These are phyloP conservation scores for Cryphonectria parasitica DNA, from an alignment of 2,329 filamentous ascomycete genomes.

Conservation along the genomic window DNA sequence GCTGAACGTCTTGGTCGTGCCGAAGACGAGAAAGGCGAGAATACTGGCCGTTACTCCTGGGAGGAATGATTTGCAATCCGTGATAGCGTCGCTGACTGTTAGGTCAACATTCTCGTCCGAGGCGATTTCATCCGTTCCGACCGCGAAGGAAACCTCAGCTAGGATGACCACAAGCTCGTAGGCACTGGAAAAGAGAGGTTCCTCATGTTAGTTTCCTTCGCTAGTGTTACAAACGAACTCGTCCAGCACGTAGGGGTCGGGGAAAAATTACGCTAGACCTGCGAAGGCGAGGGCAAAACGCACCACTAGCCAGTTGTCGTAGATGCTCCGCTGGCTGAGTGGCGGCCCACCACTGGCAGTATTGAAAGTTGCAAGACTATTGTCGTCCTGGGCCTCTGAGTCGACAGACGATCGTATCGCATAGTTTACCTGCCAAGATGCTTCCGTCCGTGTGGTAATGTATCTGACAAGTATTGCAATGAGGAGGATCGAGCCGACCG, in stretches of 20 bases:
- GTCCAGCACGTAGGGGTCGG: neutral
- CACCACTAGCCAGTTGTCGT: conserved; percentile 49
- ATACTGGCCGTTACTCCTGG: conserved; percentile 44
- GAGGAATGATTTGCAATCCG: conserved; percentile 41
- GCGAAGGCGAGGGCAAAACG: conserved; percentile 50
- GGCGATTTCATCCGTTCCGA: conserved; percentile 36
- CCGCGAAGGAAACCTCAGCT: conserved; percentile 41
- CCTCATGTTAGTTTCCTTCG: neutral
- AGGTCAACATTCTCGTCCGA: conserved; percentile 39
- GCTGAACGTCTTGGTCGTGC: conserved; percentile 44
- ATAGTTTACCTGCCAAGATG: conserved; percentile 40
- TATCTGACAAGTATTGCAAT: conserved; percentile 47
- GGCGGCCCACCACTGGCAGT: conserved; percentile 25
- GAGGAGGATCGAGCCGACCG: conserved; percentile 42
- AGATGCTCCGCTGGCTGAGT: conserved; percentile 39
- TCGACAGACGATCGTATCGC: conserved; percentile 31
- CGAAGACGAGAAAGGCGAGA: conserved; percentile 46
- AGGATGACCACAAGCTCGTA: conserved; percentile 46
- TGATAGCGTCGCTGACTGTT: conserved; percentile 36
- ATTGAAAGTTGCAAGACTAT: conserved; percentile 27
- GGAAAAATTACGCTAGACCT: conserved; percentile 41
- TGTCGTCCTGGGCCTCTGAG: conserved; percentile 7
- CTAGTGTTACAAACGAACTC: neutral
- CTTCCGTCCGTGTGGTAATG: conserved; percentile 41
- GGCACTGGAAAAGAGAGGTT: conserved; percentile 29